Base-by-base conservation (phyloP, 2,329 filamentous ascomycete genomes). In the Pseudocercospora cruenta region DNA sequence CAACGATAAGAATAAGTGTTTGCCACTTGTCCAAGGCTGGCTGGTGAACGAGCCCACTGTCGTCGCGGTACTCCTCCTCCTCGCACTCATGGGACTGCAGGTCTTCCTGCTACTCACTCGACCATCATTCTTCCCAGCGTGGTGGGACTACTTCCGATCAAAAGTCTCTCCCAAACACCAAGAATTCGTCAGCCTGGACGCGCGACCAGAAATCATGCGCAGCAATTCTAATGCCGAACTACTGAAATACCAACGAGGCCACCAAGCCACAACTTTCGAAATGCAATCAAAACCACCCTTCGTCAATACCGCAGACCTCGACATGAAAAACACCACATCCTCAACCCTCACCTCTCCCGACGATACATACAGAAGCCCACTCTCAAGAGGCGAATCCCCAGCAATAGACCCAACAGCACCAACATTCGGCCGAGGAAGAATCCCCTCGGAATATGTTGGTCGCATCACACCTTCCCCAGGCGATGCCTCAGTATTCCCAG, bases 181-280 rank as follows among this genome's bases (percentile, higher is more conserved):
- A 73, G 94, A 98, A 78, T 98, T 97, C 73, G 91, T 97, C 69
- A 96, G 92, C 45, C 89, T 91, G 54, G 94, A 97, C 76, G 93
- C 93, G 1, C 63, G 70, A 53, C 68, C 68, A 51, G 61, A 70
- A 14, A 63, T 67, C 47, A 70, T 71, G 59, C 68, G 72, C n/a
- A 60, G 66, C n/a, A 63, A 66, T 39, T 71, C 74, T 9, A 67
- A 72, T 28, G 66, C 67, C n/a, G 64, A 70, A 21, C 58, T 71
- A 19, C 49, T 73, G 5, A 64, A 69, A 10, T 73, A 72, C 58
- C 68, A 72, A 33, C 69, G 71, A 7, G 72, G 74, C 6, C 71
- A 75, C 59, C 72, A 73, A 59, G 71, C 67, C 62, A 73, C 73
- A 12, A 74, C 72, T 10, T 77, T 77, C 64, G 74, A 77, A 60